A percentile compares a stretch with the other conserved stretches of the same genome.
Evolutionary conservation across 1,284 basidiomycete species (phyloP).

Genomic region (Puccinia triticina): DNA sequence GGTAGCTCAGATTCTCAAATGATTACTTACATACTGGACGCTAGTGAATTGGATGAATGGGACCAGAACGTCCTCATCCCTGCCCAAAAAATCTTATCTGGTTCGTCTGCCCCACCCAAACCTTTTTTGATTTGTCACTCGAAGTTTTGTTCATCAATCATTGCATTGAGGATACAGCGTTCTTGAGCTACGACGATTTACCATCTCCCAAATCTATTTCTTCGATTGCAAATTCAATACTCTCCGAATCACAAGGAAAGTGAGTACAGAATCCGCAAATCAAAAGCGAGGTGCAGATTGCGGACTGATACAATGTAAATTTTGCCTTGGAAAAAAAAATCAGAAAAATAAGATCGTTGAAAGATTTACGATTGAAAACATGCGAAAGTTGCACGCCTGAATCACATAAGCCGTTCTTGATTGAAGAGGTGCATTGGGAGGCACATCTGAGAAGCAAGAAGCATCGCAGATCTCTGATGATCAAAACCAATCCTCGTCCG

Average conservation of each 20-base stretch:
- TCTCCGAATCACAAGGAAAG: conserved; percentile 19
- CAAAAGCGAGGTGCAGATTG: background rate
- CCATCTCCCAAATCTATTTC: conserved; percentile 25
- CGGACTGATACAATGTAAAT: background rate
- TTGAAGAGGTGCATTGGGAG: conserved; percentile 41
- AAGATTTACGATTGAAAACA: conserved; percentile 17
- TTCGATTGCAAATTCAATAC: conserved; percentile 4
- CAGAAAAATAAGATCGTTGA: conserved; percentile 13
- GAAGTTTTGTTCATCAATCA: background rate
- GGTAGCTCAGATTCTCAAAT: conserved; percentile 57
- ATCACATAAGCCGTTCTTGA: conserved; percentile 18
- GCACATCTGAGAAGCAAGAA: conserved; percentile 35
- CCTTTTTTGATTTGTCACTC: background rate
- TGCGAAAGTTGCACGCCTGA: conserved; percentile 36
- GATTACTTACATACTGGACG: conserved; percentile 69
- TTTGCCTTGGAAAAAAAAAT: background rate
- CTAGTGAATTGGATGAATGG: conserved; percentile 72
- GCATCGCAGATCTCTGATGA: conserved; percentile 16
- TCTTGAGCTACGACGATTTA: conserved; percentile 9
- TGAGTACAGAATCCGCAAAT: background rate
- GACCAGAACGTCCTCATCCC: conserved; percentile 58
- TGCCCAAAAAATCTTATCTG: conserved; percentile 55
- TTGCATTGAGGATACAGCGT: conserved; percentile 19
- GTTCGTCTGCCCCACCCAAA: conserved; percentile 34
- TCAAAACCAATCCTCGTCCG: background rate